A percentile compares a stretch with the other conserved stretches of the same genome.
phyloP scores from a whole-genome alignment of 139 green algal genomes.

The Closterium sp. region DNA sequence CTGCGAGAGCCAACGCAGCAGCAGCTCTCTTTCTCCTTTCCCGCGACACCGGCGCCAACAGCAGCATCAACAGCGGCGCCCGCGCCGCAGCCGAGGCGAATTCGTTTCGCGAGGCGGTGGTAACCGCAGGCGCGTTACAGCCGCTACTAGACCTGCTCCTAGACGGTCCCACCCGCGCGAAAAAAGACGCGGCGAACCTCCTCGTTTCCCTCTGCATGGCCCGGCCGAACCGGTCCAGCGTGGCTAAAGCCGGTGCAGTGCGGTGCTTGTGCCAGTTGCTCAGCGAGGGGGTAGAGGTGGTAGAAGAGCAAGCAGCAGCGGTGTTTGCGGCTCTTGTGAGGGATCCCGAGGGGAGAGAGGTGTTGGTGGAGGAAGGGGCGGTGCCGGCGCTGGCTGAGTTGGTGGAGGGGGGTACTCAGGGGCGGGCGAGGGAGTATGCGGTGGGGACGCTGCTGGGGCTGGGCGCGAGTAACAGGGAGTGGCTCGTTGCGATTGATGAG shows the following conservation, averaged over 20 bases:
- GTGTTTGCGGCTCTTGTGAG: conserved; percentile 6
- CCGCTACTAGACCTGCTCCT: not conserved
- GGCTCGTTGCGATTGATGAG: not conserved
- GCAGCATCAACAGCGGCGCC: not conserved
- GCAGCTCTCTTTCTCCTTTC: conserved; percentile 12
- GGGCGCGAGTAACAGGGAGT: not conserved
- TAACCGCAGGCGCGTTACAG: not conserved
- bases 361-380: not conserved
- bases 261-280: conserved; percentile 1
- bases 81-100: not conserved
- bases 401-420: conserved; percentile 2
- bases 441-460: conserved; percentile 15
- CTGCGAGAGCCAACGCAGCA: conserved; percentile 1
- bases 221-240: not conserved
- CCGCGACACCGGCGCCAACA: not conserved
- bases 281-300: not conserved
- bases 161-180: not conserved
- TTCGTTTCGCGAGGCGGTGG: not conserved
- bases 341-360: conserved; percentile 6
- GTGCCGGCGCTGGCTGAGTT: not conserved
- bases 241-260: not conserved
- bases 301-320: conserved; percentile 1
- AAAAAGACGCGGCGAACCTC: conserved; percentile 6
- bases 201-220: conserved; percentile 7
- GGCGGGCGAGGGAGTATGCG: not conserved